Percentiles rank a stretch among this genome's conserved stretches.
phyloP scores from a whole-genome alignment of 352 stramenopile genomes.

The Globisporangium solare region DNA sequence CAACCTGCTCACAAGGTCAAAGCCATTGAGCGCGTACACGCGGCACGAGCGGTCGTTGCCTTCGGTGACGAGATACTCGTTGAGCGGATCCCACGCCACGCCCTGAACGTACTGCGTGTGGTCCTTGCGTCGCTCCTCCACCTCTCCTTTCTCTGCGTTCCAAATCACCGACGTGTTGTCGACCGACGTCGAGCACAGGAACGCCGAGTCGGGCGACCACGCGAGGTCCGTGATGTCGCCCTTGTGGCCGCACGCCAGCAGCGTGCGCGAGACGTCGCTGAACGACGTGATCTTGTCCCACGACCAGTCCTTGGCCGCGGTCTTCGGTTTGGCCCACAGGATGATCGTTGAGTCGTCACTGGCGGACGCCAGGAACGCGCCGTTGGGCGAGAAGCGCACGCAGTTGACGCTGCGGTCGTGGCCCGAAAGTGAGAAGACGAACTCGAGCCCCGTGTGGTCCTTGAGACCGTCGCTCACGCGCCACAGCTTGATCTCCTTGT shows the following conservation, averaged over 20 bases:
- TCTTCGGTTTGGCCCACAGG: constrained; percentile 78
- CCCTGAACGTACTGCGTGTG: constrained; percentile 96
- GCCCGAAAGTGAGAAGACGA: constrained; percentile 80
- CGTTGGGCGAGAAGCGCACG: constrained; percentile 89
- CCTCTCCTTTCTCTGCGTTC: constrained; percentile 70
- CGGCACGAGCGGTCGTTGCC: constrained; percentile 93
- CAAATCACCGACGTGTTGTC: constrained; percentile 91
- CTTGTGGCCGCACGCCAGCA: constrained; percentile 80
- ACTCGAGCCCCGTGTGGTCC: constrained; percentile 45
- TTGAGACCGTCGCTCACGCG: constrained; percentile 36
- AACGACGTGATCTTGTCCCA: constrained; percentile 78
- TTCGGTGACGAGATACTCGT: constrained; percentile 92
- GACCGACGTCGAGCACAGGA: constrained; percentile 89
- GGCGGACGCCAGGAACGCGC: constrained; percentile 78
- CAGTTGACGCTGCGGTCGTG: constrained; percentile 90
- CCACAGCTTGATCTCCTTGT: constrained; percentile 89
- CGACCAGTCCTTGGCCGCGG: constrained; percentile 52
- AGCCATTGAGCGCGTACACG: constrained; percentile 85
- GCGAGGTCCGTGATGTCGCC: constrained; percentile 90
- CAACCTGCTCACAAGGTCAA: constrained; percentile 37
- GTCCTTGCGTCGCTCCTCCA: constrained; percentile 87
- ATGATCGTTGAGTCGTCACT: constrained; percentile 89
- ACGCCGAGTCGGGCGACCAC: constrained; percentile 90
- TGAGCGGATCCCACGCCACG: constrained; percentile 93
- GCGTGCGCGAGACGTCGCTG: constrained; percentile 71